Conservation (phyloP, 2,329 filamentous ascomycete species). For the Paecilomyces formosus region DNA sequence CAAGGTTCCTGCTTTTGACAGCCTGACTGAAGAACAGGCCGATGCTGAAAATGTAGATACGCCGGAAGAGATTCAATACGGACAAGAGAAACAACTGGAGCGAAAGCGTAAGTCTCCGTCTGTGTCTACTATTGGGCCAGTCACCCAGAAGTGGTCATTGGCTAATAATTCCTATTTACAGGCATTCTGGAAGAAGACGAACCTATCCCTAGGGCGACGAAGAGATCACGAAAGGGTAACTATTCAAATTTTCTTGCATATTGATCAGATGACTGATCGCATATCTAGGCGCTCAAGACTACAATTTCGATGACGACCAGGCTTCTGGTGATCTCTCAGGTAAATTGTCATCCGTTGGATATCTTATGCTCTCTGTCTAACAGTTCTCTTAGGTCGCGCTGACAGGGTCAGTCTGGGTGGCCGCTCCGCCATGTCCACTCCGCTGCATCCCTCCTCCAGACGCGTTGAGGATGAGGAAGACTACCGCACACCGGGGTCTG, state of each 20-base stretch:
- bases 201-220: slow-evolving; percentile 35
- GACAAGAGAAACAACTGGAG: slow-evolving; percentile 41
- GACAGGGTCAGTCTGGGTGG: slow-evolving; percentile 15
- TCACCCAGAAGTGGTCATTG: slow-evolving; percentile 2
- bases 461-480: slow-evolving; percentile 35
- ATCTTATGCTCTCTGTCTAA: not conserved
- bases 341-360: not conserved
- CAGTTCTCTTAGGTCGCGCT: slow-evolving; percentile 6
- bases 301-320: slow-evolving; percentile 26
- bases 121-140: not conserved
- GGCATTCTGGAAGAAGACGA: slow-evolving; percentile 44
- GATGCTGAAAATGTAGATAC: slow-evolving; percentile 45
- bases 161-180: slow-evolving; percentile 10
- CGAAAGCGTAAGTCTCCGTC: slow-evolving; percentile 32
- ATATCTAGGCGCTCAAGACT: slow-evolving; percentile 11
- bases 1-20: slow-evolving; percentile 41
- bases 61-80: slow-evolving; percentile 40
- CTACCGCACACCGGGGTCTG: slow-evolving; percentile 27
- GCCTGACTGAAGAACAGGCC: slow-evolving; percentile 43
- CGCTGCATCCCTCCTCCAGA: slow-evolving; percentile 28
- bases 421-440: slow-evolving; percentile 27
- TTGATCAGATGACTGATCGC: slow-evolving; percentile 1
- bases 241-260: not conserved
- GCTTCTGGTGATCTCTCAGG: slow-evolving; percentile 16
- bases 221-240: slow-evolving; percentile 38